Conservation (phyloP, 2,329 filamentous ascomycete genomes). For the Ophiocordyceps australis region DNA sequence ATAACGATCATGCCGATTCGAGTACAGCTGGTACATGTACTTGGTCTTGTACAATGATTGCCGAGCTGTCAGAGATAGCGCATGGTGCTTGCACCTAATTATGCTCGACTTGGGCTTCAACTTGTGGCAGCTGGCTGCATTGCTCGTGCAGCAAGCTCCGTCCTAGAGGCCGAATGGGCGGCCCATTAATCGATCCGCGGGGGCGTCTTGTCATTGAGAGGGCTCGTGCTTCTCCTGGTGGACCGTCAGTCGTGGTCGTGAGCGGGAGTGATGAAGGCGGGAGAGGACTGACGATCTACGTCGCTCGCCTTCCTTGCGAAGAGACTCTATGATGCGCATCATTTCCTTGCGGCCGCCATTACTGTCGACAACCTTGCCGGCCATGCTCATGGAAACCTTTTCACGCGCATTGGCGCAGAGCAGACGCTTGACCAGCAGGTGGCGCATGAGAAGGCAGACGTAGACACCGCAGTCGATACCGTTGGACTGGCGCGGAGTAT, state of each 20-base stretch:
- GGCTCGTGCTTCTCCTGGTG: slow-evolving; percentile 18
- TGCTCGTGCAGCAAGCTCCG: too few species aligned
- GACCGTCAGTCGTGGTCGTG: background rate
- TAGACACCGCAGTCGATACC: slow-evolving; percentile 89
- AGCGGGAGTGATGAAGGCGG: background rate
- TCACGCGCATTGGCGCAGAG: slow-evolving; percentile 61
- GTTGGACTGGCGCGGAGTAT: slow-evolving; percentile 84
- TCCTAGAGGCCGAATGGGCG: too few species aligned
- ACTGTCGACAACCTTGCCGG: slow-evolving; percentile 68
- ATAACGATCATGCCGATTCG: too few species aligned
- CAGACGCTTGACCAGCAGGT: slow-evolving; percentile 73
- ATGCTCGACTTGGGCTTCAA: background rate
- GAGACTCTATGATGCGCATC: slow-evolving; percentile 69
- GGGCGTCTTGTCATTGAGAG: slow-evolving; percentile 18
- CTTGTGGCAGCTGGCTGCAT: slow-evolving; percentile 1
- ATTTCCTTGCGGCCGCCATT: slow-evolving; percentile 74
- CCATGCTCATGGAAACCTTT: slow-evolving; percentile 91
- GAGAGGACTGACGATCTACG: slow-evolving; percentile 51
- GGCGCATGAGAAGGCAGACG: slow-evolving; percentile 87
- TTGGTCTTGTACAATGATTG: too few species aligned
- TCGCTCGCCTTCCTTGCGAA: slow-evolving; percentile 75
- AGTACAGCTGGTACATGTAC: too few species aligned
- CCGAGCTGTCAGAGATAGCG: too few species aligned
- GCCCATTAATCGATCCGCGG: slow-evolving; percentile 23
- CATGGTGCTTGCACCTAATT: too few species aligned